Percentiles rank a stretch among this genome's conserved stretches.
Conservation (phyloP, 192 early-diverging fungal species). For the Coemansia pectinata region DNA sequence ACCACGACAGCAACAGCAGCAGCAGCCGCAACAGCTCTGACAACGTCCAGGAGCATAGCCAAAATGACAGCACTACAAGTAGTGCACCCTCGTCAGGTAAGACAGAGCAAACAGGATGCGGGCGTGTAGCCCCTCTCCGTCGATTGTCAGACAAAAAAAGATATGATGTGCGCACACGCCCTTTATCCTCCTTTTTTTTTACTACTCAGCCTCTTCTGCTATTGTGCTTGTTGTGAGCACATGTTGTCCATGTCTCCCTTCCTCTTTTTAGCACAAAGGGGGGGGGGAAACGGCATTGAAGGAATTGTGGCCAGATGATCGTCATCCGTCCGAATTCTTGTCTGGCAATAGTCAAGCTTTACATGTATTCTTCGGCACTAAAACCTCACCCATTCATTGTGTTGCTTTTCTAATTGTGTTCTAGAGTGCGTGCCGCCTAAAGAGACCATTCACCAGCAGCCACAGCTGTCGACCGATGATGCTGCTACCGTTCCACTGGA, state of each 20-base stretch:
- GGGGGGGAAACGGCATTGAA: not conserved
- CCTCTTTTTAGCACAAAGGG: not conserved
- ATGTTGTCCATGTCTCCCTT: not conserved
- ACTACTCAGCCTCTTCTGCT: not conserved
- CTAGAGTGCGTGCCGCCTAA: not conserved
- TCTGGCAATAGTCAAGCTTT: not conserved
- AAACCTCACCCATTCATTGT: not conserved
- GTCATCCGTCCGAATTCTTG: not conserved
- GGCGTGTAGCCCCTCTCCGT: not conserved
- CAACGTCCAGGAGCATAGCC: not conserved
- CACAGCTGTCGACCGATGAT: not conserved
- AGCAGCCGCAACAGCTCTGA: slow-evolving; percentile 8
- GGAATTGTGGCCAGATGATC: not conserved
- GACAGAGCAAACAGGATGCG: not conserved
- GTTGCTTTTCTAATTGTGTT: not conserved
- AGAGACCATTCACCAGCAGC: not conserved
- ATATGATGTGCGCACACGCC: not conserved
- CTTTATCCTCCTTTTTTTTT: not conserved
- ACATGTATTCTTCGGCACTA: not conserved
- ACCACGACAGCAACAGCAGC: slow-evolving; percentile 2
- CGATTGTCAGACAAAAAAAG: slow-evolving; percentile 1
- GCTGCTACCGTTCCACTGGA: not conserved
- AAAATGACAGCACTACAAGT: not conserved
- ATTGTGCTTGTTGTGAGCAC: slow-evolving; percentile 7
- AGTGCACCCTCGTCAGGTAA: not conserved